Conservation (phyloP, 140 eudicot genomes). For the Bidens hawaiensis region DNA sequence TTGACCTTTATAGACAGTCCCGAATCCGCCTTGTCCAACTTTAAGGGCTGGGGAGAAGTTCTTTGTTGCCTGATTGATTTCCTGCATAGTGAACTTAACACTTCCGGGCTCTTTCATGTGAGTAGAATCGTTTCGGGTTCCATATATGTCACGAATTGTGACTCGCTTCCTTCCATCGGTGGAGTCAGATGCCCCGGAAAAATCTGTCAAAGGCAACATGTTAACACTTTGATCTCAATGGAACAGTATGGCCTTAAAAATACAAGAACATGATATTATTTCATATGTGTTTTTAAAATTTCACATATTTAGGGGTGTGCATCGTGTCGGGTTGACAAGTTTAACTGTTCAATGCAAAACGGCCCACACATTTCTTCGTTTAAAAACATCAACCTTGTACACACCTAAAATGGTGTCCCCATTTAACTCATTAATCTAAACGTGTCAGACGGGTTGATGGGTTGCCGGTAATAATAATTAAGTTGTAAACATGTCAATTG, state of each 20-base stretch:
- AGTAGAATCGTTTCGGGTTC: constrained; percentile 42
- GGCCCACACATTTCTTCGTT: too few relatives aligned
- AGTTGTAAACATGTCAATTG: too few relatives aligned
- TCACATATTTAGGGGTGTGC: neutral
- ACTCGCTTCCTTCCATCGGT: constrained; percentile 39
- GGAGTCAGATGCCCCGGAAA: constrained; percentile 48
- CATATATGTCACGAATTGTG: constrained; percentile 36
- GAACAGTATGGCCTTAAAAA: neutral
- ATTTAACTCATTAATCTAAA: too few relatives aligned
- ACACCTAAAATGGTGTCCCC: too few relatives aligned
- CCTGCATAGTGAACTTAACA: constrained; percentile 53
- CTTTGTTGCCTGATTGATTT: constrained; percentile 58
- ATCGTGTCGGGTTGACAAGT: neutral
- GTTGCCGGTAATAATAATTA: too few relatives aligned
- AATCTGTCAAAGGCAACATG: constrained; percentile 20
- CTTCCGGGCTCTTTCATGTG: constrained; percentile 52
- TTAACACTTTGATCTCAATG: neutral
- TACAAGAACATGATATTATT: neutral
- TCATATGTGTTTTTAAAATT: neutral
- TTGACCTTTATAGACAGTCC: constrained; percentile 81
- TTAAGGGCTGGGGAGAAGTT: constrained; percentile 71
- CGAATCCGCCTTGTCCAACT: constrained; percentile 96
- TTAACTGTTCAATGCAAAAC: too few relatives aligned
- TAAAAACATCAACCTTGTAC: too few relatives aligned
- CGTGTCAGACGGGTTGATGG: too few relatives aligned